These are phyloP conservation scores for Pythium biforme DNA, from an alignment of 352 stramenopile species.

Conservation along the genomic window DNA sequence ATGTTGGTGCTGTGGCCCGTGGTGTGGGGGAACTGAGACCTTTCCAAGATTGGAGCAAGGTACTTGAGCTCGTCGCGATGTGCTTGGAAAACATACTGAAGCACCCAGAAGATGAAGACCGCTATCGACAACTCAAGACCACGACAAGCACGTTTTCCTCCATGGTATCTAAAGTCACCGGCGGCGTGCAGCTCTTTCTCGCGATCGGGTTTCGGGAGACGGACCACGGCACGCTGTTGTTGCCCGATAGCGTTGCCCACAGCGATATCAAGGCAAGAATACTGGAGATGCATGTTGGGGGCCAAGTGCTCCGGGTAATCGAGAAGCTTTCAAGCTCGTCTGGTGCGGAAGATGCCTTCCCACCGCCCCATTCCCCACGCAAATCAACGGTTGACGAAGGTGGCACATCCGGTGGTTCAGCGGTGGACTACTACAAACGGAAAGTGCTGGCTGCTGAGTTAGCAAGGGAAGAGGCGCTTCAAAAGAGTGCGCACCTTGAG, in stretches of 20 bases:
- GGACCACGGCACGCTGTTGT: conserved; percentile 32
- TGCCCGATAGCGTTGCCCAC: conserved; percentile 30
- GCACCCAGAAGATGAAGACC: conserved; percentile 37
- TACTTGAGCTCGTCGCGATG: conserved; percentile 42
- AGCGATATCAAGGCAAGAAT: conserved; percentile 34
- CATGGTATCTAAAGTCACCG: conserved; percentile 31
- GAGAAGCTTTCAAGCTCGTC: conserved; percentile 10
- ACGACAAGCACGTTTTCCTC: conserved; percentile 49
- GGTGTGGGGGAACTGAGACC: conserved; percentile 27
- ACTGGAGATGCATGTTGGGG: conserved; percentile 50
- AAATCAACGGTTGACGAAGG: neutral
- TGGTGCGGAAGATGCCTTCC: neutral
- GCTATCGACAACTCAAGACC: conserved; percentile 54
- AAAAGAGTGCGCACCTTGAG: conserved; percentile 24
- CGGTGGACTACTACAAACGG: conserved; percentile 32
- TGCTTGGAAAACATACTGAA: conserved; percentile 55
- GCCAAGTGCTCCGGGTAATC: conserved; percentile 9
- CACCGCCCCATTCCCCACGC: neutral
- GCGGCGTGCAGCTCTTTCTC: conserved; percentile 43
- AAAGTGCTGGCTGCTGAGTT: conserved; percentile 30
- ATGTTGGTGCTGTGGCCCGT: conserved; percentile 50
- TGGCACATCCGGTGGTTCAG: neutral
- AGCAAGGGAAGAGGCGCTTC: conserved; percentile 28
- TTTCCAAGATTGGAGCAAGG: conserved; percentile 30
- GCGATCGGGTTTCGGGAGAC: conserved; percentile 59